These are phyloP conservation scores for Penicillium sp. DNA, from an alignment of 2,329 filamentous ascomycete genomes.

Conservation along the genomic window DNA sequence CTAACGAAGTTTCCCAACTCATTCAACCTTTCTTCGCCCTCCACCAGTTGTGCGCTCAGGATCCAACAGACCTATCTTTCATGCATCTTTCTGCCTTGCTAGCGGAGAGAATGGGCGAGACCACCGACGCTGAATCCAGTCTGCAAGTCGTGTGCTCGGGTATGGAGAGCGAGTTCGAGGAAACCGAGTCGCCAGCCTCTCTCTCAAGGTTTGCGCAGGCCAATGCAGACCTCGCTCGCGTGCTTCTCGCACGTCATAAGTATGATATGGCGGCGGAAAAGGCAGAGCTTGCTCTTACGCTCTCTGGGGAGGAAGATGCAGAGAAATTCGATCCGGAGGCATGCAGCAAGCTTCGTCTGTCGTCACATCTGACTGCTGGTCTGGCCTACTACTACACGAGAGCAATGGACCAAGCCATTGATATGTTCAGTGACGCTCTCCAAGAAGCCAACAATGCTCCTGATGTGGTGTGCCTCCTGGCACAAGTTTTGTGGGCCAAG, in stretches of 20 bases:
- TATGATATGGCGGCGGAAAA: constrained; percentile 71
- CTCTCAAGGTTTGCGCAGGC: constrained; percentile 76
- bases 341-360: constrained; percentile 70
- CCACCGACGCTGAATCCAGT: constrained; percentile 59
- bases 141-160: constrained; percentile 65
- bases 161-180: constrained; percentile 80
- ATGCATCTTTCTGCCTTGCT: constrained; percentile 77
- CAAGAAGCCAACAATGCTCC: constrained; percentile 72
- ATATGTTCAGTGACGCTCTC: constrained; percentile 76
- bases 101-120: constrained; percentile 74
- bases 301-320: constrained; percentile 69
- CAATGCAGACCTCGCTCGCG: constrained; percentile 83
- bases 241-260: constrained; percentile 66
- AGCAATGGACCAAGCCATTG: constrained; percentile 66
- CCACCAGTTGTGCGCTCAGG: constrained; percentile 71
- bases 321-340: constrained; percentile 61
- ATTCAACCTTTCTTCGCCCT: constrained; percentile 88
- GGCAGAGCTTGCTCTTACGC: constrained; percentile 73
- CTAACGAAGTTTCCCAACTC: constrained; percentile 59
- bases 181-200: constrained; percentile 70
- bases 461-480: constrained; percentile 80
- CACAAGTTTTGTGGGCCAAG: constrained; percentile 90
- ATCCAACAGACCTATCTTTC: constrained; percentile 67
- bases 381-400: constrained; percentile 73
- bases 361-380: constrained; percentile 80